These are phyloP conservation scores for Tetrapisispora pingtungensis DNA, from an alignment of 805 yeast species.

Conservation along the genomic window DNA sequence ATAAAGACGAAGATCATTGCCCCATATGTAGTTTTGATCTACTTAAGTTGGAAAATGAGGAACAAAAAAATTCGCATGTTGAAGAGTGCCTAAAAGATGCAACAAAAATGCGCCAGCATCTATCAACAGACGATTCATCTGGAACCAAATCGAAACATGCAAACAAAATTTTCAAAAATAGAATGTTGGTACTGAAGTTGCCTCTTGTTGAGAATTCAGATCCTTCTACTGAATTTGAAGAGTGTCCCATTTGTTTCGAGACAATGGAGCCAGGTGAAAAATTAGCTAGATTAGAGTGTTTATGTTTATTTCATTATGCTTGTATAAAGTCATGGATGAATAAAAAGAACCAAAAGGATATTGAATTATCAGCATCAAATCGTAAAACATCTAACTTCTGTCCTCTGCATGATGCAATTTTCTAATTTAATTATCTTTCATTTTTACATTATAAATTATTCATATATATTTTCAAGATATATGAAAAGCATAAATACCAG, in stretches of 20 bases:
- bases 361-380: slow-evolving; percentile 23
- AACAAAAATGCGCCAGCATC: slow-evolving; percentile 39
- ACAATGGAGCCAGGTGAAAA: slow-evolving; percentile 77
- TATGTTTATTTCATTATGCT: slow-evolving; percentile 85
- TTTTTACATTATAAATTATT: no score
- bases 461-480: no score
- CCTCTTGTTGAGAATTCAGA: slow-evolving; percentile 14
- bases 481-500: no score
- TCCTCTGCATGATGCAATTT: slow-evolving; percentile 38
- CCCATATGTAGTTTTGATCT: slow-evolving; percentile 31
- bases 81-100: slow-evolving; percentile 53
- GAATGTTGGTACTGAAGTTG: slow-evolving; percentile 72
- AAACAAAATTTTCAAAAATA: slow-evolving; percentile 33
- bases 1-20: slow-evolving; percentile 28
- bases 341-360: slow-evolving; percentile 49
- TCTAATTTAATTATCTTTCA: slow-evolving; percentile 4
- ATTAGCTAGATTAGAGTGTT: slow-evolving; percentile 86
- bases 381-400: slow-evolving; percentile 32
- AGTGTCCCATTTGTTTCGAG: slow-evolving; percentile 92
- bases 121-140: not conserved
- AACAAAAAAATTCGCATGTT: slow-evolving; percentile 53
- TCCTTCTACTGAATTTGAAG: slow-evolving; percentile 40
- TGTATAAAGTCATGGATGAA: slow-evolving; percentile 91
- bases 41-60: slow-evolving; percentile 9
- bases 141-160: not conserved